Evolutionary conservation across 78 protist genomes (phyloP).

Genomic region (Bigelowiella natans): DNA sequence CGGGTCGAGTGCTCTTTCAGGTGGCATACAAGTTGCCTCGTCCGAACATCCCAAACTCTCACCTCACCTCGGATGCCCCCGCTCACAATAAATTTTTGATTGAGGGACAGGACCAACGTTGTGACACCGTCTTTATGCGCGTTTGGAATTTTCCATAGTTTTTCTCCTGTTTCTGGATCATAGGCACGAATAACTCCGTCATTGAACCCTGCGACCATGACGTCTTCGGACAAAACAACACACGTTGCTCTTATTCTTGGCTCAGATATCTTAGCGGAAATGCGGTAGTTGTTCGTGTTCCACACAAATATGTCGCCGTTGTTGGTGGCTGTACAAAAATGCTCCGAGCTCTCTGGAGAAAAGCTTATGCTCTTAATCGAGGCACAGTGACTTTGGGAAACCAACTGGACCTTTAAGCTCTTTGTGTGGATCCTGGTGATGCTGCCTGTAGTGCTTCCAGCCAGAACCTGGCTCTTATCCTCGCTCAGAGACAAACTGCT

Average conservation of each 20-base stretch:
- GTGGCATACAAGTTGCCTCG: constrained; percentile 2
- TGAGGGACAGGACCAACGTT: not conserved
- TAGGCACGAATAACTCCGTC: constrained; percentile 21
- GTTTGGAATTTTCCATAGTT: constrained; percentile 6
- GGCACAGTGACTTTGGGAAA: not conserved
- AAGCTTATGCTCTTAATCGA: not conserved
- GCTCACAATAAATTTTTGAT: constrained; percentile 1
- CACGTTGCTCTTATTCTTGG: not conserved
- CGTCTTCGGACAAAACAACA: not conserved
- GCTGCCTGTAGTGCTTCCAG: too few species aligned
- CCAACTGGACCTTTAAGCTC: not conserved
- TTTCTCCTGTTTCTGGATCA: constrained; percentile 10
- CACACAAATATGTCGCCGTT: constrained; percentile 29
- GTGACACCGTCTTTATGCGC: constrained; percentile 33
- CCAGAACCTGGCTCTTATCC: too few species aligned
- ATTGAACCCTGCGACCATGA: constrained; percentile 18
- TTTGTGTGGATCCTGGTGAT: too few species aligned
- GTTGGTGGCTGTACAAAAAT: constrained; percentile 19
- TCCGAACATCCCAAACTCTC: constrained; percentile 34
- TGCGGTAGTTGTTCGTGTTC: constrained; percentile 10
- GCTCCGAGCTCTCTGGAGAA: constrained; percentile 11
- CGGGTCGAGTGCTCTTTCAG: constrained; percentile 21
- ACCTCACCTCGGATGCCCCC: constrained; percentile 35
- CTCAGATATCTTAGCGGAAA: not conserved
- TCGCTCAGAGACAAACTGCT: too few species aligned